phyloP scores from a whole-genome alignment of 306 rosid species.

The Purshia tridentata region DNA sequence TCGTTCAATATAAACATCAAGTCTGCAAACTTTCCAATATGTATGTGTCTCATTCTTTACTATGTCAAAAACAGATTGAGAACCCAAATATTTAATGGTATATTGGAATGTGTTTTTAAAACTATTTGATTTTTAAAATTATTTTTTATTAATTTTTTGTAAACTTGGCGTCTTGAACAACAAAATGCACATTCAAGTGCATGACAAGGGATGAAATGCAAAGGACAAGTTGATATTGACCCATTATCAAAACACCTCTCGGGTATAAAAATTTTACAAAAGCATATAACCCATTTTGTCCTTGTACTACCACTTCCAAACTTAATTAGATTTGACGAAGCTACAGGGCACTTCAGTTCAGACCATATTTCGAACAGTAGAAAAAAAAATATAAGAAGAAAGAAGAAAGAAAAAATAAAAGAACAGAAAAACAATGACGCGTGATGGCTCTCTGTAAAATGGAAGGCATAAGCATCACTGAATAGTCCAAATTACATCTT shows the following conservation, averaged over 20 bases:
- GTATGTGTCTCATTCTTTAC: background rate
- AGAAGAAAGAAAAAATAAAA: background rate
- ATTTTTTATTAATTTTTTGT: too few relatives aligned
- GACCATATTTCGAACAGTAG: background rate
- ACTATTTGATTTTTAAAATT: too few relatives aligned
- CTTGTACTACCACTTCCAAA: background rate
- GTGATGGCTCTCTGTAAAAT: background rate
- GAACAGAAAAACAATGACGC: too few relatives aligned
- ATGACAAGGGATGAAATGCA: background rate
- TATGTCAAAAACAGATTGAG: background rate
- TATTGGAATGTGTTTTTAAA: too few relatives aligned
- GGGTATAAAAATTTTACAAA: background rate
- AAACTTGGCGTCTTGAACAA: too few relatives aligned
- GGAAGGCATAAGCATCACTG: background rate
- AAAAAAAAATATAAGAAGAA: background rate
- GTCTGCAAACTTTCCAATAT: background rate
- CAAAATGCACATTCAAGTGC: too few relatives aligned
- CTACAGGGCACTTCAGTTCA: background rate
- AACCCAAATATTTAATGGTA: background rate
- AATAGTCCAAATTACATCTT: background rate
- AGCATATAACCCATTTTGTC: background rate
- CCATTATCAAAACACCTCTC: background rate
- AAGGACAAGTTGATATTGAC: background rate
- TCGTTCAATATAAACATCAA: background rate
- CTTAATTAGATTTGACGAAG: background rate